These are phyloP conservation scores for Bruguiera sexangula DNA, from an alignment of 345 rosid species.

Conservation along the genomic window DNA sequence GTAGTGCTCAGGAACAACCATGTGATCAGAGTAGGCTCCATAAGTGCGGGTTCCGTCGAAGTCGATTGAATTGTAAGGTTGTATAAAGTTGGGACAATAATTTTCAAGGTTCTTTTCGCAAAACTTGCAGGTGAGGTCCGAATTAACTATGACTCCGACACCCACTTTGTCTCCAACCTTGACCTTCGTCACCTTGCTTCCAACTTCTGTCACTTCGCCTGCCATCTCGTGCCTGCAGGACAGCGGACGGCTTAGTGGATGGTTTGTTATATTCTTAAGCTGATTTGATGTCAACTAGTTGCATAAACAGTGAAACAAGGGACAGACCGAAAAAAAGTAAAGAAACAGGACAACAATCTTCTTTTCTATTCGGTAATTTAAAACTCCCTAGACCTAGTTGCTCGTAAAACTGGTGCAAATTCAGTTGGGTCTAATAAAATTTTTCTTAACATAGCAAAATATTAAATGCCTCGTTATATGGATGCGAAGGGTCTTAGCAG, in stretches of 20 bases:
- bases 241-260: too few species aligned
- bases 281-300: too few species aligned
- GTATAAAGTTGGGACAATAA: conserved; percentile 1
- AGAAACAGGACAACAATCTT: too few species aligned
- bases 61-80: neutral
- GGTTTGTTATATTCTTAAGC: too few species aligned
- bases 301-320: too few species aligned
- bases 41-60: conserved; percentile 13
- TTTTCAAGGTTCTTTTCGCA: conserved; percentile 9
- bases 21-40: conserved; percentile 12
- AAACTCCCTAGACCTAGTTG: too few species aligned
- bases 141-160: neutral
- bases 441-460: too few species aligned
- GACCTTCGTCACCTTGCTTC: conserved; percentile 5
- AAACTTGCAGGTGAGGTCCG: conserved; percentile 4
- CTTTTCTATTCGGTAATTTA: too few species aligned
- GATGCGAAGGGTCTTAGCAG: too few species aligned
- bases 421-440: too few species aligned
- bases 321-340: accelerated
- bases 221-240: conserved; percentile 14
- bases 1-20: conserved; percentile 49
- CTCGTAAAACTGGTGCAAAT: too few species aligned
- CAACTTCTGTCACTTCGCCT: conserved; percentile 9
- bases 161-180: conserved; percentile 17
- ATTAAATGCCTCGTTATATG: too few species aligned